Base-by-base conservation (phyloP, 129 eudicot genomes). In the Centella asiatica region DNA sequence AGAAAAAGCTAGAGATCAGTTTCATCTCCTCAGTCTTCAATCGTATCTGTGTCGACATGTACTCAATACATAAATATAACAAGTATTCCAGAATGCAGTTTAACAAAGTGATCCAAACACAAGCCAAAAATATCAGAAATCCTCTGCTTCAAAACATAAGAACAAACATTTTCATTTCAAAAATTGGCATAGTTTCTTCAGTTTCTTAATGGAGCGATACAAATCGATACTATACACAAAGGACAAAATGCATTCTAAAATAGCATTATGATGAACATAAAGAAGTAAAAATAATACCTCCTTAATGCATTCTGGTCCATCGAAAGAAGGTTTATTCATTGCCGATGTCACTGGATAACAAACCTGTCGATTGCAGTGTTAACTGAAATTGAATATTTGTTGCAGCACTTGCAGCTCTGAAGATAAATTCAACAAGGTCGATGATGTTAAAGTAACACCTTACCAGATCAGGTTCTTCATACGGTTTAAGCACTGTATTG, bases 281-380 rank as follows among this genome's bases (percentile, higher is more conserved):
- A 27, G 15, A 53, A 56, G 4, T n/a, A 4, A 15, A 8, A 24
- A 32, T n/a, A 65, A 44, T 85, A 89, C 99, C 96, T 92, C 92
- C 72, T 75, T 80, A 65, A 87, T 77, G 87, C 99, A 92, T 69
- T 92, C 99, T 23, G 99, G 96, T 56, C 96, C 96, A 74, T 84
- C 85, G 57, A 84, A 92, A 19, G 99, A 78, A 66, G 95, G 82
- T 64, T 92, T 92, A 24, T 89, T 93, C 86, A 92, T 87, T 40
- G 90, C 95, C n/a, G 90, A 64, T 48, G 99, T 80, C 61, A 92
- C 99, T 2, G 99, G 90, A 34, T 92, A 81, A 96, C 99, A 92
- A 28, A 67, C 82, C 99, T 92, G 77, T 29, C 73, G 68, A 49
- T 14, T 15, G n/a, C 57, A 66, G 19, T 14, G 49, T 60, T 25